Percentiles rank a stretch among this genome's conserved stretches.
These are phyloP conservation scores for Boletus tomentosulus DNA, from an alignment of 768 basidiomycete genomes.

Conservation along the genomic window DNA sequence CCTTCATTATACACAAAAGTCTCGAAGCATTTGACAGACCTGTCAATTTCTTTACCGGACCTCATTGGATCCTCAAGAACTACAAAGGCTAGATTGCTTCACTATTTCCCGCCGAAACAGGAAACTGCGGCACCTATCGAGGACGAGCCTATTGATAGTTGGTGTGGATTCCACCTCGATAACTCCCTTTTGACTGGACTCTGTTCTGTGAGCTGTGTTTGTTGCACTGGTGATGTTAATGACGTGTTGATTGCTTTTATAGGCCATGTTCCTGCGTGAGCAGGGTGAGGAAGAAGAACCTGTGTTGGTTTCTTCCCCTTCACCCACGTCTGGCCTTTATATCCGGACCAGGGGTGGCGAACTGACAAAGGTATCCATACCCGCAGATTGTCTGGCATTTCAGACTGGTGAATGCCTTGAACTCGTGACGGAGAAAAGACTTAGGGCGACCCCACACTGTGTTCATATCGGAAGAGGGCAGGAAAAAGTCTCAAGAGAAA, in stretches of 20 bases:
- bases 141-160: constrained; percentile 74
- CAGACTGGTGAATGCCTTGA: constrained; percentile 97
- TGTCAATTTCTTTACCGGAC: constrained; percentile 59
- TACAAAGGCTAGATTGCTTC: constrained; percentile 89
- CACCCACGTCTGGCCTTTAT: constrained; percentile 79
- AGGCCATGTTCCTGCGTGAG: constrained; percentile 83
- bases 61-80: constrained; percentile 77
- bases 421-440: constrained; percentile 72
- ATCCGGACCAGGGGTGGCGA: constrained; percentile 81
- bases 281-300: constrained; percentile 36
- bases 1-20: constrained; percentile 36
- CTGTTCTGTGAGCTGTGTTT: constrained; percentile 59
- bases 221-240: neutral
- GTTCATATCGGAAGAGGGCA: constrained; percentile 67
- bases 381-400: constrained; percentile 82
- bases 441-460: constrained; percentile 93
- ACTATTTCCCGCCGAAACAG: constrained; percentile 81
- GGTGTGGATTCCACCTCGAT: constrained; percentile 96
- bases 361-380: constrained; percentile 82
- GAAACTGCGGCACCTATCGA: constrained; percentile 36
- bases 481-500: constrained; percentile 70
- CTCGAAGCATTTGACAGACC: constrained; percentile 59
- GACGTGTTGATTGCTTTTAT: constrained; percentile 6
- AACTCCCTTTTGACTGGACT: constrained; percentile 89
- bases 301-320: constrained; percentile 58